A percentile compares a stretch with the other conserved stretches of the same genome.
Conservation (phyloP, 2,329 filamentous ascomycete species). For the Neobulgaria alba region DNA sequence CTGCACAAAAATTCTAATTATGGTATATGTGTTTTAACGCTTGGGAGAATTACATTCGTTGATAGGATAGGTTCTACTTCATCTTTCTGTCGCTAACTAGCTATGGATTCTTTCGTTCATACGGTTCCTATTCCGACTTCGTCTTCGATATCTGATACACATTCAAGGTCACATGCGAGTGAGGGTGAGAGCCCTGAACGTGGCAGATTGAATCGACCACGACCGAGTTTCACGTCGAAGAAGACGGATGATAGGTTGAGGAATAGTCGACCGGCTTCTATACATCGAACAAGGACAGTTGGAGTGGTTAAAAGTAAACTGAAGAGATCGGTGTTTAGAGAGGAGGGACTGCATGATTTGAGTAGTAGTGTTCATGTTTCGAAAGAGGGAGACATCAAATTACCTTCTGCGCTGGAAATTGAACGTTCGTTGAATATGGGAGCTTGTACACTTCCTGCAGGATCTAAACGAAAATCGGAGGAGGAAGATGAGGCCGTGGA, state of each 20-base stretch:
- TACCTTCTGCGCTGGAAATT: not conserved
- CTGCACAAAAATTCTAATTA: too few relatives aligned
- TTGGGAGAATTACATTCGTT: too few relatives aligned
- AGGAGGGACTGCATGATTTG: conserved; percentile 25
- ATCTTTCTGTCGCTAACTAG: too few relatives aligned
- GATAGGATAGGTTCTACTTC: too few relatives aligned
- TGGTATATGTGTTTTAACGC: too few relatives aligned
- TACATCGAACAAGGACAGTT: conserved; percentile 8
- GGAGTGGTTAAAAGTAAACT: conserved; percentile 9
- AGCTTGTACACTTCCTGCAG: not conserved
- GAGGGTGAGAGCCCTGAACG: conserved; percentile 2
- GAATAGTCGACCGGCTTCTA: conserved; percentile 9
- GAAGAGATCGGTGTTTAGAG: conserved; percentile 19
- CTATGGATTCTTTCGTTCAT: too few relatives aligned
- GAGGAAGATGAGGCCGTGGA: conserved; percentile 5
- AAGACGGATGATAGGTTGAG: conserved; percentile 19
- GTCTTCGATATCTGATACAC: too few relatives aligned
- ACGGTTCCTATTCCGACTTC: too few relatives aligned
- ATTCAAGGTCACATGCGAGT: too few relatives aligned
- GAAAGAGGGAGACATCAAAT: not conserved
- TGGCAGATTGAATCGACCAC: conserved; percentile 5
- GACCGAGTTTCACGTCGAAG: conserved; percentile 18
- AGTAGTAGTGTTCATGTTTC: conserved; percentile 8
- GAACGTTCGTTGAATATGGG: not conserved
- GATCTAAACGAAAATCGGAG: not conserved